Base-by-base conservation (phyloP, 495 filamentous ascomycete genomes). In the Bombardia bombarda region DNA sequence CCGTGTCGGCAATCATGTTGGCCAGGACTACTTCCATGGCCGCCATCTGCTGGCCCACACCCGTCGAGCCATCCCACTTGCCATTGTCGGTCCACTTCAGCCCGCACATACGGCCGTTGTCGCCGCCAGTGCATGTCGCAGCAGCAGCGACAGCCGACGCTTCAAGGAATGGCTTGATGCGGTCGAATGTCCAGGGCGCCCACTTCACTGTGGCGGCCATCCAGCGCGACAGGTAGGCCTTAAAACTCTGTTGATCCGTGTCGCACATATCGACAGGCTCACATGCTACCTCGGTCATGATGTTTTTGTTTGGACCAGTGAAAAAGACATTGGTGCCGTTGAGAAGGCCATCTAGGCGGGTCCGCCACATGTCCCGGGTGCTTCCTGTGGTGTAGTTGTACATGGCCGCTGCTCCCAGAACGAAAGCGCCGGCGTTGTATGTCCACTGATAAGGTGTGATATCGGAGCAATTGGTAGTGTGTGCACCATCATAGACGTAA, bases 201-300 rank as follows among this genome's bases (percentile, higher is more conserved):
- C 89, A 72, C 45, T 87, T 78, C 1, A 79, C 79, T 4, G 80
- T 78, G 6, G 77, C 72, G 1, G 82, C 79, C 65, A 95, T 76
- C 83, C 86, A 90, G 5, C 81, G 75, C 6, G 82, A 67, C 7
- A 88, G 68, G 50, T 87, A 84, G 4, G 83, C 84, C 56, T 90
- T 90, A 74, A 93, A 92, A 19, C 79, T 78, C 38, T 80, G 78
- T 53, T 87, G 82, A 61, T 90, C 85, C 41, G 75, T 55, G 53
- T 88, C 73, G 61, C 86, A 88, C 4, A 67, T 67, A 38, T 68
- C 56, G 26, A 66, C 62, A 0, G 74, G 60, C 55, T 90, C 87
- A 63, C 87, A 93, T 14, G 80, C 75, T n/a, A 79, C 67, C 57
- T 92, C 87, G 37, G 72, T 70, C 69, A 83, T 75, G 42, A 81